phyloP scores from a whole-genome alignment of 78 protist genomes.

The Dictyostelium brefeldianum region DNA sequence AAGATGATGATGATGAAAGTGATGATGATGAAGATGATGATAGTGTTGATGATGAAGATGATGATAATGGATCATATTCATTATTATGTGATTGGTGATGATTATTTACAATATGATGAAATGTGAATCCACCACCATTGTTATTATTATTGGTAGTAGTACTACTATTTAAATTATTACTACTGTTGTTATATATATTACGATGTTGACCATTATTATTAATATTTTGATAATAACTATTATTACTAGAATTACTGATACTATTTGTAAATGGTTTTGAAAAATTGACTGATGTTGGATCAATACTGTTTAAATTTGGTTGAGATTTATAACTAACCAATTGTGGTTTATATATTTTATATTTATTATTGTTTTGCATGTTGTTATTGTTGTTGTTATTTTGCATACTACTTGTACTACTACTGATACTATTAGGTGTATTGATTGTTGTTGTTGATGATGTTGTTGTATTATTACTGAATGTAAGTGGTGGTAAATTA shows the following conservation, averaged over 20 bases:
- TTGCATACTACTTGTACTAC: constrained; percentile 8
- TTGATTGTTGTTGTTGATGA: background rate
- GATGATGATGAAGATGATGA: constrained; percentile 6
- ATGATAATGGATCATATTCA: background rate
- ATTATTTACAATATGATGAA: constrained; percentile 11
- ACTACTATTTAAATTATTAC: constrained; percentile 5
- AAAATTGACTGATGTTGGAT: constrained; percentile 4
- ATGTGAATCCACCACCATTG: background rate
- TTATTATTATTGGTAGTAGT: background rate
- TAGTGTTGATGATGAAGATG: background rate
- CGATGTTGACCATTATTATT: background rate
- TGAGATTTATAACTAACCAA: constrained; percentile 67
- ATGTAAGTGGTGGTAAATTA: constrained; percentile 13
- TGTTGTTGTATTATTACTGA: background rate
- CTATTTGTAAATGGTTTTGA: constrained; percentile 1
- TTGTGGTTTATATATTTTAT: constrained; percentile 36
- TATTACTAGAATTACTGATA: background rate
- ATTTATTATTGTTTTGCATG: background rate
- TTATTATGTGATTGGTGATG: constrained; percentile 1
- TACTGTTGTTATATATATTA: constrained; percentile 22
- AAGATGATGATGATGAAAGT: constrained; percentile 19
- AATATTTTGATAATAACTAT: background rate
- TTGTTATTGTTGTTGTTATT: background rate
- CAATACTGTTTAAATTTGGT: constrained; percentile 69
- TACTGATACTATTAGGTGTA: background rate